A percentile compares a stretch with the other conserved stretches of the same genome.
Evolutionary conservation across 345 rosid species (phyloP).

Genomic region (Cardiospermum halicacabum): DNA sequence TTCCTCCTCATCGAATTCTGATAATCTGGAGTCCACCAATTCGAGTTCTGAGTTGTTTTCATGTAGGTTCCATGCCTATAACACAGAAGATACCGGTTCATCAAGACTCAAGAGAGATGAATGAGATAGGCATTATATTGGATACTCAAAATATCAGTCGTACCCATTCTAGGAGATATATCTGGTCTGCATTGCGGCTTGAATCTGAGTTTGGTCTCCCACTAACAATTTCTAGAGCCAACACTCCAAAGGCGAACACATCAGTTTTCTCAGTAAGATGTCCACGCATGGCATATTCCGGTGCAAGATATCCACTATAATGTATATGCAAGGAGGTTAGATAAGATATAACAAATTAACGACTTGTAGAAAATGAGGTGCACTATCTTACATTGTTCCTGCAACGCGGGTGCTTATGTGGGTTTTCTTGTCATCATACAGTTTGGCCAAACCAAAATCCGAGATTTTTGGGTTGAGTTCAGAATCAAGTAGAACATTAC

Average conservation of each 20-base stretch:
- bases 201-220: constrained; percentile 26
- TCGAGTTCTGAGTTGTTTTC: constrained; percentile 33
- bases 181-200: constrained; percentile 35
- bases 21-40: constrained; percentile 35
- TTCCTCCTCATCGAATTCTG: constrained; percentile 37
- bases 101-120: background rate
- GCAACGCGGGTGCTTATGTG: constrained; percentile 57
- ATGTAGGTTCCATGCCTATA: constrained; percentile 20
- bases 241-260: constrained; percentile 19
- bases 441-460: constrained; percentile 57
- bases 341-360: constrained; percentile 18
- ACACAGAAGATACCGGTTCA: background rate
- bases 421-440: constrained; percentile 47
- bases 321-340: background rate
- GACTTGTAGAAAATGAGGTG: constrained; percentile 27
- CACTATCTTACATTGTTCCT: constrained; percentile 44
- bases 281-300: constrained; percentile 44
- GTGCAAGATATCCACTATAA: constrained; percentile 21
- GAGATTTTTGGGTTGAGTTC: constrained; percentile 53
- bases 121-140: background rate
- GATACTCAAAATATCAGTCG: constrained; percentile 19
- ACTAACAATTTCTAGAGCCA: constrained; percentile 3
- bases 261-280: constrained; percentile 39
- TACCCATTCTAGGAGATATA: constrained; percentile 37
- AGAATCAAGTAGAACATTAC: constrained; percentile 43